Conservation (phyloP, 805 yeast genomes). For the Ogataea nonfermentans region DNA sequence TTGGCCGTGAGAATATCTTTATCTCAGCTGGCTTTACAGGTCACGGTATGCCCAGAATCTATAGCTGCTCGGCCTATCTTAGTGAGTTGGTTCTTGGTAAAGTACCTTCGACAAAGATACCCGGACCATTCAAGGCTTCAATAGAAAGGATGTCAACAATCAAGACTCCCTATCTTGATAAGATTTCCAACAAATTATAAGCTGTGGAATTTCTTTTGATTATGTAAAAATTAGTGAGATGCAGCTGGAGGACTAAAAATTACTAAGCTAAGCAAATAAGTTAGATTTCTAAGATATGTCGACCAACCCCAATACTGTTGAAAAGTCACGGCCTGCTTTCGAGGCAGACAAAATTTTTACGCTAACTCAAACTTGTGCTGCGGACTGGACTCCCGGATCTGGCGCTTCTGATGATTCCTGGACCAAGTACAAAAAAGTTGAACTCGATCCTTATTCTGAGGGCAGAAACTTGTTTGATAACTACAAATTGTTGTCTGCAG, state of each 20-base stretch:
- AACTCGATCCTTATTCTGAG: conserved; percentile 47
- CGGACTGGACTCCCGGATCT: conserved; percentile 46
- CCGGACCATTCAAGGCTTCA: conserved; percentile 3
- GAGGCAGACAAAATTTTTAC: conserved; percentile 5
- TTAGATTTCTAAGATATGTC: too few species aligned
- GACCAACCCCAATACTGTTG: not conserved
- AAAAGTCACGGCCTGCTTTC: conserved; percentile 11
- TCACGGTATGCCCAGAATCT: conserved; percentile 52
- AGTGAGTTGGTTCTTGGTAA: conserved; percentile 27
- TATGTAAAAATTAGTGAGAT: too few species aligned
- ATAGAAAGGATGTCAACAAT: conserved; percentile 1
- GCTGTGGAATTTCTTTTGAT: not conserved
- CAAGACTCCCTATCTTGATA: not conserved
- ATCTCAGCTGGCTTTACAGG: conserved; percentile 49
- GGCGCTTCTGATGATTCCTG: conserved; percentile 48
- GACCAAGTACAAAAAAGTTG: conserved; percentile 43
- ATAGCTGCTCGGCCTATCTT: conserved; percentile 38
- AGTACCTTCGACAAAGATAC: conserved; percentile 3
- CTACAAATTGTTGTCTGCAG: conserved; percentile 51
- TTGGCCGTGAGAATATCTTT: conserved; percentile 32
- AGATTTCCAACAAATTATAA: not conserved
- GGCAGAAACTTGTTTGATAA: conserved; percentile 42
- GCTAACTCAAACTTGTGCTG: conserved; percentile 15
- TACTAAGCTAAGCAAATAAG: too few species aligned
- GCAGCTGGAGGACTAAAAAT: too few species aligned